These are phyloP conservation scores for Simplicillium sp. DNA, from an alignment of 2,329 filamentous ascomycete species.

Conservation along the genomic window DNA sequence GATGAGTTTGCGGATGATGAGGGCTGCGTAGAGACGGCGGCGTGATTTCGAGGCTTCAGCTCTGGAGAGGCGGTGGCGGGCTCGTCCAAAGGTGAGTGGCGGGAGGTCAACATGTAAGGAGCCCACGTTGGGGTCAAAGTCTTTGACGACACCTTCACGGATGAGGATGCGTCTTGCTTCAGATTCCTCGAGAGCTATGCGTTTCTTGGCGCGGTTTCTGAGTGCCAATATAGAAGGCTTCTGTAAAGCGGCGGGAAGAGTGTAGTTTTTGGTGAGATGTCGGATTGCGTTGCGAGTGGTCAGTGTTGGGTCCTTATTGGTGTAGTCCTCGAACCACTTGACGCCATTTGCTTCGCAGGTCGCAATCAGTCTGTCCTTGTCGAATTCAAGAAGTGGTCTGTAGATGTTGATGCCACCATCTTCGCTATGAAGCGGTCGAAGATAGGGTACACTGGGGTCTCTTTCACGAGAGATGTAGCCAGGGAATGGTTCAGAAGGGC, in stretches of 20 bases:
- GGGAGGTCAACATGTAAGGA: constrained; percentile 38
- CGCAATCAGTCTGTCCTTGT: constrained; percentile 63
- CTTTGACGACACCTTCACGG: constrained; percentile 32
- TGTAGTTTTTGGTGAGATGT: constrained; percentile 46
- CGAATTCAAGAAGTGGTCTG: constrained; percentile 60
- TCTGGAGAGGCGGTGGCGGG: constrained; percentile 9
- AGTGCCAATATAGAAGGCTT: constrained; percentile 55
- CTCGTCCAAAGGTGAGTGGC: constrained; percentile 9
- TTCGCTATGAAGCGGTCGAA: constrained; percentile 37
- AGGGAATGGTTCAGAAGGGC: constrained; percentile 17
- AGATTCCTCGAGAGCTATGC: constrained; percentile 32
- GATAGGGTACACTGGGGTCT: constrained; percentile 17
- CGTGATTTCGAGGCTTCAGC: constrained; percentile 19
- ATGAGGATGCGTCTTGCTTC: constrained; percentile 47
- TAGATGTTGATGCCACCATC: constrained; percentile 57
- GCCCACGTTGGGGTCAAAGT: constrained; percentile 37
- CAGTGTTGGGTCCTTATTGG: constrained; percentile 68
- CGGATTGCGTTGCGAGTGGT: constrained; percentile 77
- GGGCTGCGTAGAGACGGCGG: constrained; percentile 32
- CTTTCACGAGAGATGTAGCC: constrained; percentile 10
- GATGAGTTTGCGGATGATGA: constrained; percentile 38
- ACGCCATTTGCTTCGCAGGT: constrained; percentile 63
- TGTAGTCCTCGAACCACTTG: constrained; percentile 75
- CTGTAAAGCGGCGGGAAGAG: constrained; percentile 61
- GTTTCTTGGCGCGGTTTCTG: constrained; percentile 38